Conservation (phyloP, 2,329 filamentous ascomycete species). For the Hymenoscyphus albidus region DNA sequence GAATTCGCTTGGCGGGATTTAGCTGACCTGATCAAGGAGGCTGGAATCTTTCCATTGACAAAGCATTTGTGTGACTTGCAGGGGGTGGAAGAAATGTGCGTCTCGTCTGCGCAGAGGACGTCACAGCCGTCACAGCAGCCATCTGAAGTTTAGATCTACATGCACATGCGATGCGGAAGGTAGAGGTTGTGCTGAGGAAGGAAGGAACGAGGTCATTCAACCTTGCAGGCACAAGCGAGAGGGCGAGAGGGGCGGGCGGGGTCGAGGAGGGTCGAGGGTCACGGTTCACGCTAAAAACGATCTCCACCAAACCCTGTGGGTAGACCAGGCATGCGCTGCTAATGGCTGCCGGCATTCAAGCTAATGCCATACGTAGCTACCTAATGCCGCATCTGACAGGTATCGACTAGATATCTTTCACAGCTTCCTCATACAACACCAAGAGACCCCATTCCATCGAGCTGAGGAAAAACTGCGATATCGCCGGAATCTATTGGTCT, state of each 20-base stretch:
- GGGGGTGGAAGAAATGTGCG: neutral
- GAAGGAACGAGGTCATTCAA: neutral
- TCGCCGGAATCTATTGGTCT: neutral
- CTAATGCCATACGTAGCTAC: neutral
- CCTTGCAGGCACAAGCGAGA: neutral
- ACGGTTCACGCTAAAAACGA: neutral
- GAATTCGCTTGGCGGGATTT: neutral
- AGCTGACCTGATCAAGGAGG: neutral
- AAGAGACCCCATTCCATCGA: neutral
- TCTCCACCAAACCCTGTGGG: neutral
- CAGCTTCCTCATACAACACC: slow-evolving; percentile 8
- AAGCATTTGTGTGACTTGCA: neutral
- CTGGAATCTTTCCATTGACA: neutral
- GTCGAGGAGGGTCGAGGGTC: too few species aligned
- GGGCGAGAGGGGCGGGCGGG: neutral
- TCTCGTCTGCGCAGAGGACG: neutral
- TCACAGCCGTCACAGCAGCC: slow-evolving; percentile 4
- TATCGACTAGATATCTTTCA: neutral
- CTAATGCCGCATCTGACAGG: neutral
- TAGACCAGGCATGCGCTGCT: neutral
- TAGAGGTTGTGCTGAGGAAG: neutral
- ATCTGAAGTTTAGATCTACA: slow-evolving; percentile 1
- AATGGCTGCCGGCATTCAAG: neutral
- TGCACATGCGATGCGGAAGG: neutral
- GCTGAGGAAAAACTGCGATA: neutral